phyloP scores from a whole-genome alignment of 208 protist species.

The Balamuthia mandrillaris region DNA sequence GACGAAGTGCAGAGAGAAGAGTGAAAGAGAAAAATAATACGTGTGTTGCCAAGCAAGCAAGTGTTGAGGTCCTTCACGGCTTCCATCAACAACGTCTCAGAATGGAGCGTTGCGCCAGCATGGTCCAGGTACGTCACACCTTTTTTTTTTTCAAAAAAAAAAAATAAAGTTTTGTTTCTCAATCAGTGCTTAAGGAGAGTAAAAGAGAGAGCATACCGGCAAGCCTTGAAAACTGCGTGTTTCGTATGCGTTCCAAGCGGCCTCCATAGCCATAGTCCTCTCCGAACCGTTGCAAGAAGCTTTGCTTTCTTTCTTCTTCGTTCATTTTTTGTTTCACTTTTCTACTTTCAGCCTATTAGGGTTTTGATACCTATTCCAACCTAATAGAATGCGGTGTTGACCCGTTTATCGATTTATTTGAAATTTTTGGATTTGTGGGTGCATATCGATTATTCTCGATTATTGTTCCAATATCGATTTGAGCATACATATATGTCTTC shows the following conservation, averaged over 20 bases:
- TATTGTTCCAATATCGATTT: no score
- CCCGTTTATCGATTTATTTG: no score
- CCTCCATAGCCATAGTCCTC: background rate
- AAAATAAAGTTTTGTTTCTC: background rate
- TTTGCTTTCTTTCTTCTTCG: no score
- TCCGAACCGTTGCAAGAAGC: background rate
- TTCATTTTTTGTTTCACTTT: no score
- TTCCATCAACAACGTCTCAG: constrained; percentile 46
- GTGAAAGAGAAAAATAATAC: background rate
- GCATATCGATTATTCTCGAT: no score
- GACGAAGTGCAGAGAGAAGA: background rate
- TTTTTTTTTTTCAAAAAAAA: constrained; percentile 24
- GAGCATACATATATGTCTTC: no score
- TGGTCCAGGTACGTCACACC: constrained; percentile 69
- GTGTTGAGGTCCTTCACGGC: constrained; percentile 15
- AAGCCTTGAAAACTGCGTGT: background rate
- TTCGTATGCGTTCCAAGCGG: background rate
- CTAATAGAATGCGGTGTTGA: no score
- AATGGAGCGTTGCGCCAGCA: constrained; percentile 59
- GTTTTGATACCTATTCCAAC: no score
- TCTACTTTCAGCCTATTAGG: no score
- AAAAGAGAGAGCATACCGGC: background rate
- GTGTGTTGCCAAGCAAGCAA: constrained; percentile 64
- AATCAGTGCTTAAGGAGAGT: background rate
- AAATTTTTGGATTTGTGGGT: no score